Conservation (phyloP, 2,329 filamentous ascomycete species). For the Bipolaris victoriae region DNA sequence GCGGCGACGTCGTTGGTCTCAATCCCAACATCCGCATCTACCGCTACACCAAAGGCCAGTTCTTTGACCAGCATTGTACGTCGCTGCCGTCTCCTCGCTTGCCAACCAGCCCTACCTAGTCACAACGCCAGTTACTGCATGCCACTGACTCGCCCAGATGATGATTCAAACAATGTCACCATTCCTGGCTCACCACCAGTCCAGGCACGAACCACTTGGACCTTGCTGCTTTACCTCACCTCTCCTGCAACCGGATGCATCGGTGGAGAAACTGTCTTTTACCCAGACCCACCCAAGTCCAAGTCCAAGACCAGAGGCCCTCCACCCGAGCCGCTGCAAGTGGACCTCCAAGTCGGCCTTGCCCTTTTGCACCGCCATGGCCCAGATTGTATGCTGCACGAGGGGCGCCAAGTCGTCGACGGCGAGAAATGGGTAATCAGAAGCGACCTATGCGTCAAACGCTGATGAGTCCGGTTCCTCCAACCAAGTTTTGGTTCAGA, state of each 20-base stretch:
- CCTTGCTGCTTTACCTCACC: slow-evolving; percentile 84
- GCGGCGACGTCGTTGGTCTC: slow-evolving; percentile 80
- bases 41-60: slow-evolving; percentile 83
- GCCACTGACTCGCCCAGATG: slow-evolving; percentile 59
- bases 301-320: slow-evolving; percentile 48
- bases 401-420: slow-evolving; percentile 76
- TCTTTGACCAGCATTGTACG: slow-evolving; percentile 91
- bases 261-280: slow-evolving; percentile 92
- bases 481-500: neutral
- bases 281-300: slow-evolving; percentile 63
- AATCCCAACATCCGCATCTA: slow-evolving; percentile 91
- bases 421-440: slow-evolving; percentile 93
- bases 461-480: slow-evolving; percentile 49
- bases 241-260: slow-evolving; percentile 74
- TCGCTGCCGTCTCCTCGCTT: slow-evolving; percentile 25
- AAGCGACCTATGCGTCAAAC: slow-evolving; percentile 76
- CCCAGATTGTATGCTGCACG: slow-evolving; percentile 86
- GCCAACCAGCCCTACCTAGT: neutral
- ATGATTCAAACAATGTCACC: slow-evolving; percentile 79
- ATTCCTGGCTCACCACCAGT: slow-evolving; percentile 53
- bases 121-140: neutral
- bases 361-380: slow-evolving; percentile 88
- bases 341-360: slow-evolving; percentile 82
- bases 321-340: slow-evolving; percentile 67
- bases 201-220: slow-evolving; percentile 83